A percentile compares a stretch with the other conserved stretches of the same genome.
phyloP scores from a whole-genome alignment of 768 basidiomycete species.

The Dioszegia hungarica region DNA sequence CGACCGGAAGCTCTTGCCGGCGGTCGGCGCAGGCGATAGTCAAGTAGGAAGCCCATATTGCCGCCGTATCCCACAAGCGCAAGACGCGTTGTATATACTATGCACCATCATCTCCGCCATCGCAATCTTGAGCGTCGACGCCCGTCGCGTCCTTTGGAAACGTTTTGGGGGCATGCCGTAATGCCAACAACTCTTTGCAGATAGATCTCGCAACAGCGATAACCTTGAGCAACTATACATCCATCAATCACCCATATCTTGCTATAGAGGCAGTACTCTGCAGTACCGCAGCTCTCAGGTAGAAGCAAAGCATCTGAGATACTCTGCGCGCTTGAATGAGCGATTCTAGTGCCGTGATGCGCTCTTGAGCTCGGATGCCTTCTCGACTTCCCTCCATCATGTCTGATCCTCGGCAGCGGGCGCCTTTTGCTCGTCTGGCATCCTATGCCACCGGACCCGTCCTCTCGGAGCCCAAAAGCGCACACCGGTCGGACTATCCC shows the following conservation, averaged over 20 bases:
- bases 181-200: not conserved
- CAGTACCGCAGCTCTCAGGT: too few species aligned
- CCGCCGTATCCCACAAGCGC: not conserved
- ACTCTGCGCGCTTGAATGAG: too few species aligned
- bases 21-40: slow-evolving; percentile 1
- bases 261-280: too few species aligned
- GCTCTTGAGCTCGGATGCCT: not conserved
- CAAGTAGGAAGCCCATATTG: not conserved
- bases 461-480: not conserved
- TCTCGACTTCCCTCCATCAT: not conserved
- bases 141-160: not conserved
- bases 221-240: too few species aligned
- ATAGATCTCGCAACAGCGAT: too few species aligned
- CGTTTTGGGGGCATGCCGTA: slow-evolving; percentile 2
- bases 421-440: slow-evolving; percentile 37
- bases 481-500: not conserved
- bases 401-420: slow-evolving; percentile 34
- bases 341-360: not conserved
- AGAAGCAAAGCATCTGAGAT: too few species aligned
- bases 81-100: slow-evolving; percentile 2
- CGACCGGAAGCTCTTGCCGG: not conserved
- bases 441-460: slow-evolving; percentile 24
- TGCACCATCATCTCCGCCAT: not conserved
- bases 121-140: not conserved
- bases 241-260: not conserved